Percentiles rank a stretch among this genome's conserved stretches.
These are phyloP conservation scores for Zymoseptoria pseudotritici DNA, from an alignment of 2,329 filamentous ascomycete species.

Conservation along the genomic window DNA sequence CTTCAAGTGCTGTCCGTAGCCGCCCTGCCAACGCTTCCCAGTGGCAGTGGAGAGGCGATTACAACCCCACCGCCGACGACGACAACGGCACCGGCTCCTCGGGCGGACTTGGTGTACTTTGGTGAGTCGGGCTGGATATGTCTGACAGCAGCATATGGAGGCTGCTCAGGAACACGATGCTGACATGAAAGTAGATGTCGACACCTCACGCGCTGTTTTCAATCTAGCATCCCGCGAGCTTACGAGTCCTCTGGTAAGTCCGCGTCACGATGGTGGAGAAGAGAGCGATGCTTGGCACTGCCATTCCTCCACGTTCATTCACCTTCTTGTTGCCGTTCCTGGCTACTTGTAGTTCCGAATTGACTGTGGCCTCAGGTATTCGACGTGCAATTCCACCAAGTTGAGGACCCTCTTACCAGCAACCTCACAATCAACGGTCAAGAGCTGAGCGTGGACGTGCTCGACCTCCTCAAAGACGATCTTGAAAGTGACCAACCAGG, in stretches of 20 bases:
- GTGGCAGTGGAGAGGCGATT: neutral
- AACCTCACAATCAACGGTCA: slow-evolving; percentile 39
- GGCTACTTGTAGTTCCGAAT: slow-evolving; percentile 22
- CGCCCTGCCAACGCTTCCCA: slow-evolving; percentile 9
- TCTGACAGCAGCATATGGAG: neutral
- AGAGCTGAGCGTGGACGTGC: slow-evolving; percentile 5
- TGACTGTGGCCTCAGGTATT: slow-evolving; percentile 29
- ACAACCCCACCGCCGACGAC: slow-evolving; percentile 1
- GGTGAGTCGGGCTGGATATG: slow-evolving; percentile 10
- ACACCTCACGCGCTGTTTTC: slow-evolving; percentile 34
- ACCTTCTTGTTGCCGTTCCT: slow-evolving; percentile 8
- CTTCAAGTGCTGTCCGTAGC: slow-evolving; percentile 7
- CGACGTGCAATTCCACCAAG: slow-evolving; percentile 34
- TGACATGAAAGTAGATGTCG: slow-evolving; percentile 10
- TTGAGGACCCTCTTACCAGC: slow-evolving; percentile 31
- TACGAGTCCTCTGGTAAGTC: slow-evolving; percentile 33
- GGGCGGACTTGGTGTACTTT: slow-evolving; percentile 13
- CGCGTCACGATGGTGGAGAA: slow-evolving; percentile 23
- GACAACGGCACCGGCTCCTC: neutral
- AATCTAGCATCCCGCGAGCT: slow-evolving; percentile 27
- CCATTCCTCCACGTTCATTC: slow-evolving; percentile 2
- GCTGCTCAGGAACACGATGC: neutral
- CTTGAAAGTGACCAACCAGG: slow-evolving; percentile 27
- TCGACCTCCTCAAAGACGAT: slow-evolving; percentile 12
- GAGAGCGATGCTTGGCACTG: slow-evolving; percentile 4